These are phyloP conservation scores for Neurospora sp. DNA, from an alignment of 495 filamentous ascomycete genomes.

Conservation along the genomic window DNA sequence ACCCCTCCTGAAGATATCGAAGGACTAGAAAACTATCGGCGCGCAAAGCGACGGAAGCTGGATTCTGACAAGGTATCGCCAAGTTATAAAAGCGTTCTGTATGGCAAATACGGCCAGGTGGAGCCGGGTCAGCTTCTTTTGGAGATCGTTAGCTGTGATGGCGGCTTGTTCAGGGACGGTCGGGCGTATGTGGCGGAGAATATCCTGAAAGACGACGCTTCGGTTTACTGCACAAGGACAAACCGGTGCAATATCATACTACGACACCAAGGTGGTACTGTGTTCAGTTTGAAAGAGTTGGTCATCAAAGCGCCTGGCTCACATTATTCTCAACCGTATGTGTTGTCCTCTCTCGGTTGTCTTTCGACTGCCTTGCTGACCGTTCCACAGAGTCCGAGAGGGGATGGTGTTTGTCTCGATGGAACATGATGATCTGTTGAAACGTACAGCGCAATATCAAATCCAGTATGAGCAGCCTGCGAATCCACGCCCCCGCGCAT, in stretches of 20 bases:
- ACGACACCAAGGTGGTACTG: constrained; percentile 62
- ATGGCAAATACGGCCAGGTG: constrained; percentile 76
- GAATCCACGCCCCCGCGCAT: not conserved
- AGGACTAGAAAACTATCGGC: constrained; percentile 19
- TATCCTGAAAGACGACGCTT: constrained; percentile 67
- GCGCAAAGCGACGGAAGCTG: constrained; percentile 65
- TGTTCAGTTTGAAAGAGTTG: constrained; percentile 73
- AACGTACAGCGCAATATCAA: constrained; percentile 64
- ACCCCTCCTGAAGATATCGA: constrained; percentile 12
- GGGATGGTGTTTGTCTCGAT: constrained; percentile 90
- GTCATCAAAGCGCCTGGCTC: constrained; percentile 77
- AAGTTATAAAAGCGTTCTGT: constrained; percentile 52
- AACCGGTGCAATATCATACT: constrained; percentile 77
- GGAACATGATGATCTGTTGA: constrained; percentile 63
- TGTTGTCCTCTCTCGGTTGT: constrained; percentile 11
- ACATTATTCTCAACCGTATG: constrained; percentile 81
- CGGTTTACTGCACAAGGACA: constrained; percentile 82
- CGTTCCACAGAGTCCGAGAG: constrained; percentile 62
- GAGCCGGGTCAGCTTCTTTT: constrained; percentile 69
- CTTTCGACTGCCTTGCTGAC: constrained; percentile 12
- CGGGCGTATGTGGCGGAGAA: constrained; percentile 63
- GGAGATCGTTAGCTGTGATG: constrained; percentile 84
- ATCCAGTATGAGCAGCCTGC: constrained; percentile 49
- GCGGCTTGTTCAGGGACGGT: constrained; percentile 60
- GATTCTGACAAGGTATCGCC: constrained; percentile 48